Evolutionary conservation across 2,329 filamentous ascomycete species (phyloP).

Genomic region (Hymenoscyphus albidus): DNA sequence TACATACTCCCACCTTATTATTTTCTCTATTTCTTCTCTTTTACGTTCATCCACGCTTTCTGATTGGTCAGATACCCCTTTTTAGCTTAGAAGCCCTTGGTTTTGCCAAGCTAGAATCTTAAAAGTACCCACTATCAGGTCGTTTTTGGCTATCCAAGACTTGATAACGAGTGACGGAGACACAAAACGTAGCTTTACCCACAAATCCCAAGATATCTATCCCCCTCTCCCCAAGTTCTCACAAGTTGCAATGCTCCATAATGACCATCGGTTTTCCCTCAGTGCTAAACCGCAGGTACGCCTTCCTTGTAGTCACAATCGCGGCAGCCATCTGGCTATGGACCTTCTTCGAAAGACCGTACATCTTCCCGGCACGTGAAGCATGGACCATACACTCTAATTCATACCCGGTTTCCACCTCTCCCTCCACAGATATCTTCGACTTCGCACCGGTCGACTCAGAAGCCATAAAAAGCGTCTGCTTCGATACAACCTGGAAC

Average conservation of each 20-base stretch:
- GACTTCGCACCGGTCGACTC: constrained; percentile 25
- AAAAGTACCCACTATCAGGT: too few relatives aligned
- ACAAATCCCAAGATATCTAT: not conserved
- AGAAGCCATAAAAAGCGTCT: constrained; percentile 22
- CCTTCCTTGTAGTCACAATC: constrained; percentile 3
- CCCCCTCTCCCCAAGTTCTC: not conserved
- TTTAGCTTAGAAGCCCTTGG: too few relatives aligned
- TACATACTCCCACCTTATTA: too few relatives aligned
- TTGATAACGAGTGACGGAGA: too few relatives aligned
- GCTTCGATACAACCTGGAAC: constrained; percentile 27
- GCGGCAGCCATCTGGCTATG: constrained; percentile 14
- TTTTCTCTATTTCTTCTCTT: too few relatives aligned
- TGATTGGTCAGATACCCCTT: too few relatives aligned
- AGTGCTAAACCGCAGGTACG: constrained; percentile 13
- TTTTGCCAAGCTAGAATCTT: too few relatives aligned
- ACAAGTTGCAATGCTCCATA: not conserved
- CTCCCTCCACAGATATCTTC: constrained; percentile 17
- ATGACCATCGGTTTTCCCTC: not conserved
- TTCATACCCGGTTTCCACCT: not conserved
- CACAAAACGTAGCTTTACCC: too few relatives aligned
- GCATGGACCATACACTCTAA: not conserved
- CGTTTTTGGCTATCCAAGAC: too few relatives aligned
- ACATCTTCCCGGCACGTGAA: not conserved
- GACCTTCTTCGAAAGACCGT: constrained; percentile 18
- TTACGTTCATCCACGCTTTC: too few relatives aligned